Percentiles rank a stretch among this genome's conserved stretches.
These are phyloP conservation scores for Samsoniella hepiali DNA, from an alignment of 2,329 filamentous ascomycete species.

Conservation along the genomic window DNA sequence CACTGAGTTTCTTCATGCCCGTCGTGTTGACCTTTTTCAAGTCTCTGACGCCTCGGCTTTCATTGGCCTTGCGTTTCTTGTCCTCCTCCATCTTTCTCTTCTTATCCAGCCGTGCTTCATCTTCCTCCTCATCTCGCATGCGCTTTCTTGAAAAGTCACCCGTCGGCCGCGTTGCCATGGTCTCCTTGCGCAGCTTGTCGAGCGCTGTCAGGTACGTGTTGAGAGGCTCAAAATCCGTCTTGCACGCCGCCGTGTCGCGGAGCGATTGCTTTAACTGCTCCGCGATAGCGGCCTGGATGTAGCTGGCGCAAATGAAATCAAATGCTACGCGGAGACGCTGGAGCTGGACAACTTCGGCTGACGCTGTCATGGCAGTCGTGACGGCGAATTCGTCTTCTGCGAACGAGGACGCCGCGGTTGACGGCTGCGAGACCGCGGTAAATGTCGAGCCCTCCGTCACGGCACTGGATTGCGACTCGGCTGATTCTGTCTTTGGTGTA, in stretches of 20 bases:
- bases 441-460: constrained; percentile 35
- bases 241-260: constrained; percentile 30
- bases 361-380: constrained; percentile 43
- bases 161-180: constrained; percentile 62
- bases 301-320: constrained; percentile 61
- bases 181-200: constrained; percentile 66
- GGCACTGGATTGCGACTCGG: constrained; percentile 43
- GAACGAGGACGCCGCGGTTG: constrained; percentile 46
- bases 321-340: constrained; percentile 64
- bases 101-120: constrained; percentile 68
- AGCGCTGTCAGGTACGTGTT: constrained; percentile 67
- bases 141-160: constrained; percentile 71
- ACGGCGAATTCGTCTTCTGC: constrained; percentile 35
- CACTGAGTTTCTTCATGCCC: constrained; percentile 96
- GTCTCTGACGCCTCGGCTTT: constrained; percentile 73
- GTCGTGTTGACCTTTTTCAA: constrained; percentile 85
- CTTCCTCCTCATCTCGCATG: constrained; percentile 62
- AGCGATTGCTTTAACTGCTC: constrained; percentile 42
- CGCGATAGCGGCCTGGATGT: constrained; percentile 49
- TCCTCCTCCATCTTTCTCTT: constrained; percentile 85
- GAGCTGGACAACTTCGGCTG: constrained; percentile 50
- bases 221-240: constrained; percentile 66
- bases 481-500: constrained; percentile 30
- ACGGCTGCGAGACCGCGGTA: constrained; percentile 38
- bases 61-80: constrained; percentile 72